phyloP scores from a whole-genome alignment of 192 early-diverging fungal genomes.

The Linnemannia hyalina region DNA sequence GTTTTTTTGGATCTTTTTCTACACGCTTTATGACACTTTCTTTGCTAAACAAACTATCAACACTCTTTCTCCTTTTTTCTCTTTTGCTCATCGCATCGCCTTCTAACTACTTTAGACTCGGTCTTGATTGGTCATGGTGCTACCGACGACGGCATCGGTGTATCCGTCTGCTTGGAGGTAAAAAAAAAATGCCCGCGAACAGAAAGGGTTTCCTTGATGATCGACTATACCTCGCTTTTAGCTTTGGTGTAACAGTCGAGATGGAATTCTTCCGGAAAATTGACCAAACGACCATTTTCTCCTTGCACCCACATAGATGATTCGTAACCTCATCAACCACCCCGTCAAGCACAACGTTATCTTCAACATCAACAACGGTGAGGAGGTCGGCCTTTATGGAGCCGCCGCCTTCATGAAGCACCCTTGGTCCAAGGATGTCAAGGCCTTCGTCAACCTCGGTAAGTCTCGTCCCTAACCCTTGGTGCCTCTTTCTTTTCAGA shows the following conservation, averaged over 20 bases:
- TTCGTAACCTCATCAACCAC: slow-evolving; percentile 69
- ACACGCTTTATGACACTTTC: too few relatives aligned
- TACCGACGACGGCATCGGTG: slow-evolving; percentile 78
- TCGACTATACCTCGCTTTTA: background rate
- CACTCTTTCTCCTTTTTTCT: background rate
- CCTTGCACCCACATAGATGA: slow-evolving; percentile 34
- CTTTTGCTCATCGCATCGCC: background rate
- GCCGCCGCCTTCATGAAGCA: slow-evolving; percentile 74
- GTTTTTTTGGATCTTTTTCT: background rate
- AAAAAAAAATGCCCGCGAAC: too few relatives aligned
- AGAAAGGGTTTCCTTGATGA: background rate
- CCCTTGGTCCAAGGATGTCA: slow-evolving; percentile 72
- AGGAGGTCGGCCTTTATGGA: slow-evolving; percentile 76
- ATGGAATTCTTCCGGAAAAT: slow-evolving; percentile 1
- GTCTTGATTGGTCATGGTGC: slow-evolving; percentile 78
- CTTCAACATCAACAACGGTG: slow-evolving; percentile 81
- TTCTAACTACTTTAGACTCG: slow-evolving; percentile 59
- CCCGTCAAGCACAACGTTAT: slow-evolving; percentile 74
- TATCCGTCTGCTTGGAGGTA: slow-evolving; percentile 72
- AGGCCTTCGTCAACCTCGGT: slow-evolving; percentile 77
- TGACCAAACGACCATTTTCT: background rate
- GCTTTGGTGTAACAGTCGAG: background rate
- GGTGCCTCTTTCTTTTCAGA: background rate
- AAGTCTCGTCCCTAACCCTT: background rate
- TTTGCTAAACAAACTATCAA: background rate